A percentile compares a stretch with the other conserved stretches of the same genome.
Evolutionary conservation across 495 filamentous ascomycete genomes (phyloP).

Genomic region (Lentithecium fluviatile): DNA sequence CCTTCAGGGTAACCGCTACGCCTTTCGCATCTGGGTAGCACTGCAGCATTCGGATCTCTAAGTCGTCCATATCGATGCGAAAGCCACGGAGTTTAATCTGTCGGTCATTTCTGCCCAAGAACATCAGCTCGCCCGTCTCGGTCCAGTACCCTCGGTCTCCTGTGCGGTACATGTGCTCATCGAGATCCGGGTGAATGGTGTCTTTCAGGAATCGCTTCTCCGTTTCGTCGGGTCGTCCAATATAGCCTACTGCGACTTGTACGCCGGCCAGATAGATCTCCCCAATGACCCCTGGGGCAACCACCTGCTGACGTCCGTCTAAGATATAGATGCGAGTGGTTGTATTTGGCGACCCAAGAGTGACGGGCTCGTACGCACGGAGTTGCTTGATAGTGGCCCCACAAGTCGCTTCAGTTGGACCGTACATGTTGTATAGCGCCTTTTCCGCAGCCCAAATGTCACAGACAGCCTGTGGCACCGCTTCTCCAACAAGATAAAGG

Average conservation of each 20-base stretch:
- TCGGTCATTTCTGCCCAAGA: slow-evolving; percentile 40
- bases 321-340: slow-evolving; percentile 43
- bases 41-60: slow-evolving; percentile 31
- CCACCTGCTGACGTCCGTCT: slow-evolving; percentile 15
- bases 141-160: slow-evolving; percentile 42
- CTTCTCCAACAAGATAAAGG: slow-evolving; percentile 40
- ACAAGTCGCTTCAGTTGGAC: slow-evolving; percentile 43
- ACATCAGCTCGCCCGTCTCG: slow-evolving; percentile 33
- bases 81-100: slow-evolving; percentile 45
- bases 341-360: slow-evolving; percentile 39
- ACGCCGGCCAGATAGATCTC: slow-evolving; percentile 45
- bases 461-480: slow-evolving; percentile 35
- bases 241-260: slow-evolving; percentile 44
- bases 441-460: slow-evolving; percentile 37
- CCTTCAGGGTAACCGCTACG: slow-evolving; percentile 9
- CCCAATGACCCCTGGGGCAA: slow-evolving; percentile 38
- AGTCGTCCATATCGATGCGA: slow-evolving; percentile 42
- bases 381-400: slow-evolving; percentile 37
- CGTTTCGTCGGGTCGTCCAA: slow-evolving; percentile 31
- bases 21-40: neutral
- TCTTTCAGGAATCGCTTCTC: slow-evolving; percentile 17
- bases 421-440: slow-evolving; percentile 44
- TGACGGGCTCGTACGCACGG: slow-evolving; percentile 31
- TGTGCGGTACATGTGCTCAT: slow-evolving; percentile 42
- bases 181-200: neutral